Percentiles rank a stretch among this genome's conserved stretches.
These are phyloP conservation scores for Prunus davidiana DNA, from an alignment of 306 rosid genomes.

Conservation along the genomic window DNA sequence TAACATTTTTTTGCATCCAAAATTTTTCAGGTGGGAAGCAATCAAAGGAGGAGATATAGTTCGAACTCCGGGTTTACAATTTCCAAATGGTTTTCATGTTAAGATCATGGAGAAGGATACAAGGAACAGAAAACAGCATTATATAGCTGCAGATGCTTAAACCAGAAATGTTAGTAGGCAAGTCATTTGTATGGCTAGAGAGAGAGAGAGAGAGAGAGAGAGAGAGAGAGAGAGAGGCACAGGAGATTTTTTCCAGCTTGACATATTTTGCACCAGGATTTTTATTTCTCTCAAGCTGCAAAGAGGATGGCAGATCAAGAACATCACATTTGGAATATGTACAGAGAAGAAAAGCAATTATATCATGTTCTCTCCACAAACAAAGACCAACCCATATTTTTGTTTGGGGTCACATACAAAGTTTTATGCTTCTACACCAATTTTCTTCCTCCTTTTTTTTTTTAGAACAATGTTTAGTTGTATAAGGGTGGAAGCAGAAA, in stretches of 20 bases:
- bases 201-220: too few relatives aligned
- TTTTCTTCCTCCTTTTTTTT: neutral
- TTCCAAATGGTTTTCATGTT: constrained; percentile 20
- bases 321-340: neutral
- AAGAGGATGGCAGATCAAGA: neutral
- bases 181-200: too few relatives aligned
- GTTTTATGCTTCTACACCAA: neutral
- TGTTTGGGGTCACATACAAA: neutral
- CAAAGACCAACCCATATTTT: neutral
- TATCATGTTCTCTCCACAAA: neutral
- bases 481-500: neutral
- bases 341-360: neutral
- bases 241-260: too few relatives aligned
- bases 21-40: constrained; percentile 35
- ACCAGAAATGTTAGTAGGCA: neutral
- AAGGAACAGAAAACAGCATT: neutral
- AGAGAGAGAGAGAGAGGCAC: too few relatives aligned
- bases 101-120: neutral
- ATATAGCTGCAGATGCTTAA: neutral
- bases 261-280: too few relatives aligned
- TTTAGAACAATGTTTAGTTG: neutral
- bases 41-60: constrained; percentile 33
- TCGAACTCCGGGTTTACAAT: constrained; percentile 33
- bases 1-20: constrained; percentile 13
- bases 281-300: neutral